Conservation (phyloP, 371 early-diverging fungal genomes). For the Apophysomyces sp. region DNA sequence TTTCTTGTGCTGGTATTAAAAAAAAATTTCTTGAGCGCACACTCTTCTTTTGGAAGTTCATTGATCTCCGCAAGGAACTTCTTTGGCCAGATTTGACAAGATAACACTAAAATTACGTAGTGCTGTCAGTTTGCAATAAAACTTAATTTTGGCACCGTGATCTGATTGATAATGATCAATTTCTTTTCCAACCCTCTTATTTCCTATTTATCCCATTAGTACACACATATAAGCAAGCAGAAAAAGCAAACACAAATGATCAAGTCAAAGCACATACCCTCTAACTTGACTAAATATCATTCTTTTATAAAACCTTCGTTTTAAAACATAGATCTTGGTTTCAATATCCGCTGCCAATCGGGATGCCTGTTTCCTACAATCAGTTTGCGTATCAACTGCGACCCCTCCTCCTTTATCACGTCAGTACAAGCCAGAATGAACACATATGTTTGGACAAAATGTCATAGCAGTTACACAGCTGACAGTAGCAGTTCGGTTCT, state of each 20-base stretch:
- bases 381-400: neutral
- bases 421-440: neutral
- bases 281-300: no score
- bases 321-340: neutral
- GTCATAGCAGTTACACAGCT: neutral
- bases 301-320: neutral
- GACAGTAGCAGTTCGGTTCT: neutral
- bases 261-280: no score
- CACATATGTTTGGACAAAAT: neutral
- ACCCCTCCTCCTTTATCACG: neutral
- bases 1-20: neutral
- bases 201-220: neutral
- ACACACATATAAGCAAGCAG: no score
- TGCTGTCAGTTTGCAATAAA: neutral
- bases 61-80: neutral
- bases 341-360: neutral
- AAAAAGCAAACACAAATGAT: no score
- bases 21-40: neutral
- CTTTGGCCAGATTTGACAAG: conserved; percentile 3
- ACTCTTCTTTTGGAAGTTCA: neutral
- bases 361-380: neutral
- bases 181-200: neutral
- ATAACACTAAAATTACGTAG: conserved; percentile 1
- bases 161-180: neutral
- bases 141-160: neutral